Evolutionary conservation across 176 grass and related monocot species (phyloP).

Genomic region (Themeda triandra): DNA sequence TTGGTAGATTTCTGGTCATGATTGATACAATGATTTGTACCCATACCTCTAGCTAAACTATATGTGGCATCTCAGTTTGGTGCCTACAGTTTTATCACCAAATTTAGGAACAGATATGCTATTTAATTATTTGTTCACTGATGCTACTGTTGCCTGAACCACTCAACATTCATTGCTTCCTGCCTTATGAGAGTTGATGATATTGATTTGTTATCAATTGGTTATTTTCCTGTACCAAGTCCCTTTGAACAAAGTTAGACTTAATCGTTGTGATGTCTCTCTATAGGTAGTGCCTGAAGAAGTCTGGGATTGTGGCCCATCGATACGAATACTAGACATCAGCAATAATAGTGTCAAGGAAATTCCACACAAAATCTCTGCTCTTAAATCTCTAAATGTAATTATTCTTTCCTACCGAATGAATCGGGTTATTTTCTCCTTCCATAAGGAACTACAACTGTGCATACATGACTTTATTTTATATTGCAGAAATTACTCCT

Average conservation of each 20-base stretch:
- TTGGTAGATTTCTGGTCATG: background rate
- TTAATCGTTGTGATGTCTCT: slow-evolving; percentile 5
- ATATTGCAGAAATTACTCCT: slow-evolving; percentile 77
- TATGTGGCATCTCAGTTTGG: background rate
- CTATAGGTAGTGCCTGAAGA: slow-evolving; percentile 82
- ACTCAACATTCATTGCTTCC: background rate
- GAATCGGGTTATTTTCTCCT: slow-evolving; percentile 12
- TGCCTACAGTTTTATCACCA: slow-evolving; percentile 9
- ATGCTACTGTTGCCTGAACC: slow-evolving; percentile 1
- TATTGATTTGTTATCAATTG: background rate
- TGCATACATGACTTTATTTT: slow-evolving; percentile 15
- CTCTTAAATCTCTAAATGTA: slow-evolving; percentile 77
- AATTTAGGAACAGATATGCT: background rate
- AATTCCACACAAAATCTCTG: slow-evolving; percentile 61
- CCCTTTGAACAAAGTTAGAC: background rate
- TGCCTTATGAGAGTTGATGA: background rate
- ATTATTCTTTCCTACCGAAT: slow-evolving; percentile 11
- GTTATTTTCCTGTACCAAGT: background rate
- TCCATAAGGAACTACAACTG: slow-evolving; percentile 18
- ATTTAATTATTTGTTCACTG: background rate
- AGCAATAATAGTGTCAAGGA: slow-evolving; percentile 68
- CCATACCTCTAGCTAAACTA: background rate
- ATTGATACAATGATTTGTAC: background rate
- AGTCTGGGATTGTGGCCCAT: slow-evolving; percentile 78
- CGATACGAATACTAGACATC: slow-evolving; percentile 66